A percentile compares a stretch with the other conserved stretches of the same genome.
phyloP scores from a whole-genome alignment of 495 filamentous ascomycete genomes.

The Penicillium psychrofluorescens region DNA sequence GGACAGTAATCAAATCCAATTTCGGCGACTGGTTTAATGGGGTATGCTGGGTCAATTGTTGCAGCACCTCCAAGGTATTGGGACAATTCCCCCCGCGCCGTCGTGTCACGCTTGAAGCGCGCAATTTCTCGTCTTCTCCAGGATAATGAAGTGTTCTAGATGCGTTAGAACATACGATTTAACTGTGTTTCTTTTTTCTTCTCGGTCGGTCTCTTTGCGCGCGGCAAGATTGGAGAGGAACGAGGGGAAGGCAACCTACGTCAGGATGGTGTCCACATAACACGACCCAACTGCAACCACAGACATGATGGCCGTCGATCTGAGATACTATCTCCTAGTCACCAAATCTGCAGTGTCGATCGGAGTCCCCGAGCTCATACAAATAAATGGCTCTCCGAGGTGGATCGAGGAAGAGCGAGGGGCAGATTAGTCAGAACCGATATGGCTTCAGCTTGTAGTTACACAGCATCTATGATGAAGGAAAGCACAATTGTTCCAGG shows the following conservation, averaged over 20 bases:
- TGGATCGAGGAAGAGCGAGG: neutral
- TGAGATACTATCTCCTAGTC: too few species aligned
- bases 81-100: constrained; percentile 67
- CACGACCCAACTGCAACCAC: constrained; percentile 58
- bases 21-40: constrained; percentile 2
- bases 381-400: too few species aligned
- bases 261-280: constrained; percentile 62
- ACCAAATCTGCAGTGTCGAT: too few species aligned
- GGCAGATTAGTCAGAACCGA: constrained; percentile 7
- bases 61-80: constrained; percentile 62
- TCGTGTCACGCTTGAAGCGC: constrained; percentile 49
- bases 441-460: too few species aligned
- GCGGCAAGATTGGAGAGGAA: too few species aligned
- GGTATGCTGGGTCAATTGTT: constrained; percentile 42
- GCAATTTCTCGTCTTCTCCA: constrained; percentile 62
- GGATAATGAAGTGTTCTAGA: constrained; percentile 58
- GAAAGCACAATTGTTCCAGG: too few species aligned
- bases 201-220: too few species aligned
- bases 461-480: too few species aligned
- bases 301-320: constrained; percentile 17
- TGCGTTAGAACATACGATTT: neutral
- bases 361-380: too few species aligned
- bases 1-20: constrained; percentile 34
- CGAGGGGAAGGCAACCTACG: constrained; percentile 35
- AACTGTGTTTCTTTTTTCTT: neutral